Evolutionary conservation across 768 basidiomycete species (phyloP).

Genomic region (Lyophyllum shimeji): DNA sequence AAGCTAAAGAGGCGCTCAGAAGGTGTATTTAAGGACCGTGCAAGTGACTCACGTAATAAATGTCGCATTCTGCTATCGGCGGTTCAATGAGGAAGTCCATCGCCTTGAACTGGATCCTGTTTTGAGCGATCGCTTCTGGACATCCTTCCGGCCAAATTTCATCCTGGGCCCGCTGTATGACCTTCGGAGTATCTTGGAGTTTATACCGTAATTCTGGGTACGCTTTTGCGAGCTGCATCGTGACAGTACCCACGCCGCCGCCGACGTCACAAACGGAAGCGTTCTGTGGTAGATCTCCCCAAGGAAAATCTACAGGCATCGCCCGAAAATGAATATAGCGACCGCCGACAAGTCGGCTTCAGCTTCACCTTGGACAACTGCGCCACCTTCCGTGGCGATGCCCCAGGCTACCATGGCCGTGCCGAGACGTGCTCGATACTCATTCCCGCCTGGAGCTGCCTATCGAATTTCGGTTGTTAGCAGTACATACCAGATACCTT

Average conservation of each 20-base stretch:
- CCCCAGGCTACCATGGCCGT: conserved; percentile 30
- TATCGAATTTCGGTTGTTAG: neutral
- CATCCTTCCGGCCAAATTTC: conserved; percentile 32
- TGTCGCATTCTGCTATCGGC: conserved; percentile 34
- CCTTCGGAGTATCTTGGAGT: conserved; percentile 35
- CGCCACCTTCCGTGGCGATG: conserved; percentile 17
- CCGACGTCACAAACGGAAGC: conserved; percentile 39
- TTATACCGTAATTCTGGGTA: conserved; percentile 29
- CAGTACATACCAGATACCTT: neutral
- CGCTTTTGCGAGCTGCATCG: conserved; percentile 30
- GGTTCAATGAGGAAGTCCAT: conserved; percentile 39
- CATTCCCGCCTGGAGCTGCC: conserved; percentile 11
- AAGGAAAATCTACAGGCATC: conserved; percentile 30
- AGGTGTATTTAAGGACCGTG: neutral
- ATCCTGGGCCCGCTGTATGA: conserved; percentile 28
- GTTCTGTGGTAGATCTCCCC: conserved; percentile 25
- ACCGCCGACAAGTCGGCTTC: neutral
- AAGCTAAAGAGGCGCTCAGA: neutral
- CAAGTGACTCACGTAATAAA: conserved; percentile 38
- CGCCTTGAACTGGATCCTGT: conserved; percentile 34
- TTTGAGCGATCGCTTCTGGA: conserved; percentile 34
- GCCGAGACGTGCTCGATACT: conserved; percentile 22
- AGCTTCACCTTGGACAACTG: conserved; percentile 21
- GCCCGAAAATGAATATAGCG: neutral
- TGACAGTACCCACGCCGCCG: conserved; percentile 34